These are phyloP conservation scores for Wickerhamiella spandovensis DNA, from an alignment of 805 yeast species.

Conservation along the genomic window DNA sequence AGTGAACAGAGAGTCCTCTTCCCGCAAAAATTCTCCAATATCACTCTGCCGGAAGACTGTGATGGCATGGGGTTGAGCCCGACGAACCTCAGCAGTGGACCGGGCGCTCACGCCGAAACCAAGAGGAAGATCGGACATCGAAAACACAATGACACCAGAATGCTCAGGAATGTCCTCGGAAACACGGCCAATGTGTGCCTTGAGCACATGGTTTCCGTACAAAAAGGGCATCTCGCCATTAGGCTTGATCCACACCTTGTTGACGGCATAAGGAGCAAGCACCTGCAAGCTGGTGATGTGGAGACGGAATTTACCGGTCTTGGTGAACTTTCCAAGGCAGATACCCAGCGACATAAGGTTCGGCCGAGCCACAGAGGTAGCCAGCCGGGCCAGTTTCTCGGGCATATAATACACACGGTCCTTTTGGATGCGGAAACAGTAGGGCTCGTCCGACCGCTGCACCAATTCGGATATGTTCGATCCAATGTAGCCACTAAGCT, in stretches of 20 bases:
- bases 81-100: slow-evolving; percentile 76
- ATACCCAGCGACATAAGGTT: slow-evolving; percentile 86
- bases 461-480: slow-evolving; percentile 80
- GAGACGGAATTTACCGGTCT: slow-evolving; percentile 89
- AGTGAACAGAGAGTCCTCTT: slow-evolving; percentile 90
- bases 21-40: slow-evolving; percentile 95
- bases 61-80: slow-evolving; percentile 83
- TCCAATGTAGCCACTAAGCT: slow-evolving; percentile 93
- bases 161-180: slow-evolving; percentile 97
- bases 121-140: slow-evolving; percentile 84
- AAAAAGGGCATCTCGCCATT: slow-evolving; percentile 98
- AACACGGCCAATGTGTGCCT: slow-evolving; percentile 94
- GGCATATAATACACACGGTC: slow-evolving; percentile 87
- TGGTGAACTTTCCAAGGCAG: slow-evolving; percentile 93
- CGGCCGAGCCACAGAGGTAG: slow-evolving; percentile 80
- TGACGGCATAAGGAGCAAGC: slow-evolving; percentile 76
- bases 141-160: slow-evolving; percentile 82
- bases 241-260: slow-evolving; percentile 89
- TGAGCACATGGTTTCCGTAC: slow-evolving; percentile 90
- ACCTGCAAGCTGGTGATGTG: slow-evolving; percentile 85
- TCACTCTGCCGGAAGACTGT: slow-evolving; percentile 96
- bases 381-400: slow-evolving; percentile 68
- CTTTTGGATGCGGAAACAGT: slow-evolving; percentile 89
- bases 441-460: slow-evolving; percentile 72
- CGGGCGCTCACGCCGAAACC: slow-evolving; percentile 95